These are phyloP conservation scores for Oleoguttula mirabilis DNA, from an alignment of 495 filamentous ascomycete genomes.

Conservation along the genomic window DNA sequence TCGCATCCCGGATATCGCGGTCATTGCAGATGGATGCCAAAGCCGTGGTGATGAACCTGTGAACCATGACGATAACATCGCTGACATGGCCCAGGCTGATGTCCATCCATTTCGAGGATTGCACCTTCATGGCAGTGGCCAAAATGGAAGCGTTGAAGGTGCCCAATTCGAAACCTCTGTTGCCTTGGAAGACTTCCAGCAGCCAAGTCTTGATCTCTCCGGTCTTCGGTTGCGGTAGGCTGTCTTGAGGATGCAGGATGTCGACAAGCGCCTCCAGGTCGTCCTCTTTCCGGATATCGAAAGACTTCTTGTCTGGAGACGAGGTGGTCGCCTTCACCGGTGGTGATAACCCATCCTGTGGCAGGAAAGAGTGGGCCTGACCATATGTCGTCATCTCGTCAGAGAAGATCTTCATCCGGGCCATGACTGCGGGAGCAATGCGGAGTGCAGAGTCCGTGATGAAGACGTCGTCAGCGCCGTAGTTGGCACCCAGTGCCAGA, in stretches of 20 bases:
- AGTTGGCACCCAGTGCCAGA: slow-evolving; percentile 34
- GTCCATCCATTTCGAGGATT: slow-evolving; percentile 42
- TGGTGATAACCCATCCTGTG: background rate
- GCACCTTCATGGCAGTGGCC: slow-evolving; percentile 38
- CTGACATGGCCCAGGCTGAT: slow-evolving; percentile 39
- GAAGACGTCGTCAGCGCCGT: slow-evolving; percentile 34
- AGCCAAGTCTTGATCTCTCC: slow-evolving; percentile 11
- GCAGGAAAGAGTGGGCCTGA: slow-evolving; percentile 22
- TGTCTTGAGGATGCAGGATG: slow-evolving; percentile 17
- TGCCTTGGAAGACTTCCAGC: slow-evolving; percentile 1
- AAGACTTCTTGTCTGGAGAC: slow-evolving; percentile 26
- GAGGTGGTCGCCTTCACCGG: background rate
- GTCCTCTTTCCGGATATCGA: slow-evolving; percentile 8
- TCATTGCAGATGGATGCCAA: slow-evolving; percentile 34
- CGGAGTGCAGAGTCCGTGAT: slow-evolving; percentile 23
- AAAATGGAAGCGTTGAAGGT: slow-evolving; percentile 33
- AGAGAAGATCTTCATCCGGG: slow-evolving; percentile 34
- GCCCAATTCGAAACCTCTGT: slow-evolving; percentile 19
- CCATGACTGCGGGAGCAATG: slow-evolving; percentile 37
- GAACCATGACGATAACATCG: slow-evolving; percentile 34
- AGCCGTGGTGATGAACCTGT: slow-evolving; percentile 35
- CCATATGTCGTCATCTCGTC: slow-evolving; percentile 30
- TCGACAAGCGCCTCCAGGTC: slow-evolving; percentile 23
- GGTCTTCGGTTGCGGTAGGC: background rate
- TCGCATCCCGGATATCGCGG: slow-evolving; percentile 25